Conservation (phyloP, 2,329 filamentous ascomycete species). For the Colletotrichum melonis region DNA sequence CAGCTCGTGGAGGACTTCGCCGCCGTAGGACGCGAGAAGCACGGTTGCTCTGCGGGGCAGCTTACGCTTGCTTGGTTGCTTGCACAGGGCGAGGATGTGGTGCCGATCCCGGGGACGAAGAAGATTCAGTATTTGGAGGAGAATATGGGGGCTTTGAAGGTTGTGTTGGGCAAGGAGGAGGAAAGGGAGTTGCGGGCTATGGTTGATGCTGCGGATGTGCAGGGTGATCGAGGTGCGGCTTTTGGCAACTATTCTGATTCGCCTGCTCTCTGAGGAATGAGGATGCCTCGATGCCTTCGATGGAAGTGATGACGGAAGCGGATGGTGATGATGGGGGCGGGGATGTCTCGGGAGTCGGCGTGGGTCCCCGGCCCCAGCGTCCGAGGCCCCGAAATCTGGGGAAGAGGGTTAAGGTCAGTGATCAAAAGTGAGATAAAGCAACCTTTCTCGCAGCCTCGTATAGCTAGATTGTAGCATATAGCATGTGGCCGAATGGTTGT, state of each 20-base stretch:
- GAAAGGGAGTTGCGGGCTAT: constrained; percentile 45
- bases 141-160: constrained; percentile 50
- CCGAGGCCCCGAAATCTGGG: constrained; percentile 3
- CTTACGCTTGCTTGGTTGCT: constrained; percentile 73
- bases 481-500: neutral
- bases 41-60: constrained; percentile 66
- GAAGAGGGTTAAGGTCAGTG: neutral
- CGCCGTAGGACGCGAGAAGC: constrained; percentile 58
- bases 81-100: constrained; percentile 68
- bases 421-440: neutral
- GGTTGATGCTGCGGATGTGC: constrained; percentile 42
- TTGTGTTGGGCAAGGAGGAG: constrained; percentile 49
- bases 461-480: too few relatives aligned
- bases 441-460: neutral
- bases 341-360: constrained; percentile 4
- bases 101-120: constrained; percentile 67
- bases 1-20: constrained; percentile 62
- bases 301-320: neutral
- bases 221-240: constrained; percentile 37
- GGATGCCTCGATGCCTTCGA: neutral
- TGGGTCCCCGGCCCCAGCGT: neutral
- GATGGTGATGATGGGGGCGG: neutral
- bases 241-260: constrained; percentile 11
- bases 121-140: constrained; percentile 59
- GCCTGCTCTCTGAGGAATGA: neutral